These are phyloP conservation scores for Panellus pusillus DNA, from an alignment of 768 basidiomycete species.

Conservation along the genomic window DNA sequence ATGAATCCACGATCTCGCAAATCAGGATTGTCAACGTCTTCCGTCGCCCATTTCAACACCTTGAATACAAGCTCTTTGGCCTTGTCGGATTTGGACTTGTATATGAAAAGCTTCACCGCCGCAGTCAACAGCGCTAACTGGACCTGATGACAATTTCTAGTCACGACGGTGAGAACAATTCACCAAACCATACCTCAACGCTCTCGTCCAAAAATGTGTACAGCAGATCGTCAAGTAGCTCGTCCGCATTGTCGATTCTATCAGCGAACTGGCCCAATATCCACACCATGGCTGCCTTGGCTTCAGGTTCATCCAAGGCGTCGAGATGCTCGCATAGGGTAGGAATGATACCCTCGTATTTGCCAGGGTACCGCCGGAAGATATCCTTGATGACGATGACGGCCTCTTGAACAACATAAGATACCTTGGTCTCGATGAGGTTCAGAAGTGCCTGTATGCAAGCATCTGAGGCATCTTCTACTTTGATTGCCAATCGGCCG, in stretches of 20 bases:
- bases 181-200: slow-evolving; percentile 64
- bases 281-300: slow-evolving; percentile 98
- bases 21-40: slow-evolving; percentile 98
- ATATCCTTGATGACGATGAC: slow-evolving; percentile 98
- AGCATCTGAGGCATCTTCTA: slow-evolving; percentile 81
- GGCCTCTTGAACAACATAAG: slow-evolving; percentile 96
- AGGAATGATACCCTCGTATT: slow-evolving; percentile 95
- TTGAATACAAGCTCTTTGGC: slow-evolving; percentile 91
- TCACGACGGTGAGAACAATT: neutral
- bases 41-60: slow-evolving; percentile 95
- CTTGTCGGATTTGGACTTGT: slow-evolving; percentile 78
- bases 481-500: slow-evolving; percentile 97
- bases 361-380: slow-evolving; percentile 94
- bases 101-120: slow-evolving; percentile 93
- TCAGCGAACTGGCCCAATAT: slow-evolving; percentile 96
- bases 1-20: slow-evolving; percentile 96
- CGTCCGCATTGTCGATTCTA: slow-evolving; percentile 93
- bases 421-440: slow-evolving; percentile 90
- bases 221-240: slow-evolving; percentile 88
- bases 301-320: slow-evolving; percentile 90
- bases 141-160: slow-evolving; percentile 52
- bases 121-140: slow-evolving; percentile 95
- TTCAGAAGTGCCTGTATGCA: slow-evolving; percentile 86
- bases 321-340: slow-evolving; percentile 92
- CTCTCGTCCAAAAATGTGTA: slow-evolving; percentile 91